phyloP scores from a whole-genome alignment of 495 filamentous ascomycete genomes.

The Aspergillus egyptiacus region DNA sequence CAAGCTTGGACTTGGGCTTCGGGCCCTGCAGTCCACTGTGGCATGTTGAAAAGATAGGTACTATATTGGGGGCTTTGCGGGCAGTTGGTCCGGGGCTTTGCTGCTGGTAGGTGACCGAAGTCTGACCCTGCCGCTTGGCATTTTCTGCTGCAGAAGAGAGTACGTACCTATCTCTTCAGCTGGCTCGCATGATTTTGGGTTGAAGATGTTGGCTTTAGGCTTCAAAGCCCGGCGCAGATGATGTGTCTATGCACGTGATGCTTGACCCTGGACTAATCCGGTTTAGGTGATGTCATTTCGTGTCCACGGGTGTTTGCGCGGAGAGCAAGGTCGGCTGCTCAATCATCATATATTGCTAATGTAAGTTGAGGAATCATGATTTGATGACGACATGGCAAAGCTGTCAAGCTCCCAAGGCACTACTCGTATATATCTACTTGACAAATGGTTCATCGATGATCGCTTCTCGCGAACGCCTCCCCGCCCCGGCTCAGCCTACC shows the following conservation, averaged over 20 bases:
- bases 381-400: not conserved
- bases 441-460: too few relatives aligned
- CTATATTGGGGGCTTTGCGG: not conserved
- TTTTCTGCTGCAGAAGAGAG: conserved; percentile 1
- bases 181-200: too few relatives aligned
- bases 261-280: conserved; percentile 6
- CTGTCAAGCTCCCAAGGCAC: too few relatives aligned
- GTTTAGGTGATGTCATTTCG: conserved; percentile 22
- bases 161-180: not conserved
- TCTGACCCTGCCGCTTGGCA: not conserved
- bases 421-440: too few relatives aligned
- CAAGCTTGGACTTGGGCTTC: not conserved
- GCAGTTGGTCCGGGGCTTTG: not conserved
- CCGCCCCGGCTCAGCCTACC: conserved; percentile 5
- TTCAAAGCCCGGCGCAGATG: not conserved
- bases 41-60: conserved; percentile 1
- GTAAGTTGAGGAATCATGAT: not conserved
- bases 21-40: not conserved
- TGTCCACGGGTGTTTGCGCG: too few relatives aligned
- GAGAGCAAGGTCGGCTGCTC: too few relatives aligned
- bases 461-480: not conserved
- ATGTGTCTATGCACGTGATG: conserved; percentile 17
- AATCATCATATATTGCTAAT: too few relatives aligned
- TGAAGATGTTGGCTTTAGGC: too few relatives aligned
- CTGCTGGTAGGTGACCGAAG: not conserved